Percentiles rank a stretch among this genome's conserved stretches.
Conservation (phyloP, 2,329 filamentous ascomycete genomes). For the Botrytis deweyae region DNA sequence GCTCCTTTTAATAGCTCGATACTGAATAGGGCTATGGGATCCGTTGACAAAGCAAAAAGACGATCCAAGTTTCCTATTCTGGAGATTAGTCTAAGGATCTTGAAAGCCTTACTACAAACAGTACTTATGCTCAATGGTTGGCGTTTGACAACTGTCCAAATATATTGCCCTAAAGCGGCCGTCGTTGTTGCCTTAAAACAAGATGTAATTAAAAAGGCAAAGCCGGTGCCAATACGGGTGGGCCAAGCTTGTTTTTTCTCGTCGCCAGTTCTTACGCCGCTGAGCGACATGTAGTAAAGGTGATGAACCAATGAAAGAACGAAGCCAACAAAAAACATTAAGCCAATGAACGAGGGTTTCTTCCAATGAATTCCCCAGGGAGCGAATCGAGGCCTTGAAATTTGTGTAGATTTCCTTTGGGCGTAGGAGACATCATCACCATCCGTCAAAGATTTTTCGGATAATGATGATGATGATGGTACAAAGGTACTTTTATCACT, state of each 20-base stretch:
- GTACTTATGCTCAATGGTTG: conserved; percentile 23
- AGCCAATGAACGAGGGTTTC: conserved; percentile 2
- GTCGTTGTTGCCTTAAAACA: conserved; percentile 22
- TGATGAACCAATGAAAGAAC: conserved; percentile 23
- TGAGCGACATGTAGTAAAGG: conserved; percentile 24
- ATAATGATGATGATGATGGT: background rate
- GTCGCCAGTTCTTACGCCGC: conserved; percentile 18
- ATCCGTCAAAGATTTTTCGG: background rate
- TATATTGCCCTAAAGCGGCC: conserved; percentile 27
- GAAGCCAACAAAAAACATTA: background rate
- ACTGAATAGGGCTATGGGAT: conserved; percentile 22
- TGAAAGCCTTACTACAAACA: background rate
- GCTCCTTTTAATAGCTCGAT: conserved; percentile 20
- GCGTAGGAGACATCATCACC: background rate
- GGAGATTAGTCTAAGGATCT: background rate
- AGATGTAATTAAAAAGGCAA: conserved; percentile 26
- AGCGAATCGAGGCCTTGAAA: background rate
- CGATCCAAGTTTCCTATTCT: conserved; percentile 25
- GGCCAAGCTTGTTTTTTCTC: conserved; percentile 25
- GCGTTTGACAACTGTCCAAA: conserved; percentile 27
- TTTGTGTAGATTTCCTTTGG: background rate
- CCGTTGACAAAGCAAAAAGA: conserved; percentile 26
- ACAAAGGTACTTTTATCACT: too few species aligned
- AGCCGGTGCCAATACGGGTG: conserved; percentile 26
- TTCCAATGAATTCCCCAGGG: background rate